Conservation (phyloP, 805 yeast genomes). For the Candida coquimbonensis region DNA sequence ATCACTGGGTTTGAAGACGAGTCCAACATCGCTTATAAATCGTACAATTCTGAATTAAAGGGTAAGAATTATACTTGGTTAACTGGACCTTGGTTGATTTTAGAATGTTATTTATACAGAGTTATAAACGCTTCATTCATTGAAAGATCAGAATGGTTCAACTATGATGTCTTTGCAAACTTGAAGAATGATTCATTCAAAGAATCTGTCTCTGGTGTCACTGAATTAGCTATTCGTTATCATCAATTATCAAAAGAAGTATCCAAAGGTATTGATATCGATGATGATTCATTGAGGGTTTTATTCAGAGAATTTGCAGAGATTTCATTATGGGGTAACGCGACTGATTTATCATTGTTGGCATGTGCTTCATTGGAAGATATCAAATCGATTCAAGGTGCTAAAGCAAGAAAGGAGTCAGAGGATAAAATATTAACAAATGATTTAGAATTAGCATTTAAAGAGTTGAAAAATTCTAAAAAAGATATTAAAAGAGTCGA, state of each 20-base stretch:
- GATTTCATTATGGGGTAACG: constrained; percentile 95
- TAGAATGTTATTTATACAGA: constrained; percentile 83
- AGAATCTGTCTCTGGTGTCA: constrained; percentile 70
- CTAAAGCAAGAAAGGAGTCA: constrained; percentile 74
- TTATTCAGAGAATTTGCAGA: constrained; percentile 80
- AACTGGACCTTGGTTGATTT: constrained; percentile 83
- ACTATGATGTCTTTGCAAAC: constrained; percentile 67
- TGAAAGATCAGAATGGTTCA: constrained; percentile 30
- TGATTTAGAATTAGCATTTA: constrained; percentile 69
- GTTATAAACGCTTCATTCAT: constrained; percentile 42
- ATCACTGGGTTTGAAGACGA: constrained; percentile 39
- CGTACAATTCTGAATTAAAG: constrained; percentile 53
- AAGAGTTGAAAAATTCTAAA: constrained; percentile 26
- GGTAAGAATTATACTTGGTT: constrained; percentile 50
- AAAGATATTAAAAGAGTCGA: constrained; percentile 45
- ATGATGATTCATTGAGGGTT: constrained; percentile 37
- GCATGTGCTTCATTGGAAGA: constrained; percentile 88
- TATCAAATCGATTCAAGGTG: constrained; percentile 86
- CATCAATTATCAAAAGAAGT: constrained; percentile 32
- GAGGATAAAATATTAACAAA: constrained; percentile 73
- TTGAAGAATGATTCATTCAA: constrained; percentile 70
- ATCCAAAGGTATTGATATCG: constrained; percentile 1
- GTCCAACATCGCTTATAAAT: constrained; percentile 31
- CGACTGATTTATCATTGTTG: constrained; percentile 85
- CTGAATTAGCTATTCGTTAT: constrained; percentile 69